These are phyloP conservation scores for Turritis glabra DNA, from an alignment of 345 rosid species.

Conservation along the genomic window DNA sequence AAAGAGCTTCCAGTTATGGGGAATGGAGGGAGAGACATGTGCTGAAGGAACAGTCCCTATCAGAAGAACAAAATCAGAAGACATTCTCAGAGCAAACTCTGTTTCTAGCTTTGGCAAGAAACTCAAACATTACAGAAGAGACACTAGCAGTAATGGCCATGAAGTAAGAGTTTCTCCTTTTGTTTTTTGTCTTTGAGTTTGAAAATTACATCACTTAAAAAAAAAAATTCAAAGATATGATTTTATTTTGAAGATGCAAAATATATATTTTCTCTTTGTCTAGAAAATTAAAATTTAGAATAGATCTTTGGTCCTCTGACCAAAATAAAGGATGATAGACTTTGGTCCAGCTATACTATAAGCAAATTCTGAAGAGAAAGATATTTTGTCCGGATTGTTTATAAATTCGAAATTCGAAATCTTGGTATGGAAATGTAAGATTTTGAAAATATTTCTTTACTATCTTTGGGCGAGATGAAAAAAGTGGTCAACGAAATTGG, in stretches of 20 bases:
- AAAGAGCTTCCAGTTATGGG: conserved; percentile 81
- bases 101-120: conserved; percentile 69
- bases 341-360: conserved; percentile 27
- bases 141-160: conserved; percentile 78
- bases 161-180: conserved; percentile 55
- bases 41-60: conserved; percentile 91
- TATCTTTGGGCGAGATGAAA: not conserved
- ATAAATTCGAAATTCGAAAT: conserved; percentile 25
- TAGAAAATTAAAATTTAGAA: not conserved
- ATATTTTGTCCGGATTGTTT: not conserved
- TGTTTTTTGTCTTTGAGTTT: not conserved
- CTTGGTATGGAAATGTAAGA: not conserved
- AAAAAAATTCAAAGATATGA: not conserved
- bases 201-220: not conserved
- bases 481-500: conserved; percentile 39
- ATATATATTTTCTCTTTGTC: not conserved
- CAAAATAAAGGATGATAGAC: too few relatives aligned
- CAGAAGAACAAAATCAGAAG: conserved; percentile 84
- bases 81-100: conserved; percentile 79
- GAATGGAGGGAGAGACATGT: conserved; percentile 73
- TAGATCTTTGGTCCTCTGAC: conserved; percentile 33
- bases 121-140: conserved; percentile 69
- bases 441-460: not conserved
- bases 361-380: not conserved
- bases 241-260: not conserved